Conservation (phyloP, 2,329 filamentous ascomycete genomes). For the Xylaria polymorpha region DNA sequence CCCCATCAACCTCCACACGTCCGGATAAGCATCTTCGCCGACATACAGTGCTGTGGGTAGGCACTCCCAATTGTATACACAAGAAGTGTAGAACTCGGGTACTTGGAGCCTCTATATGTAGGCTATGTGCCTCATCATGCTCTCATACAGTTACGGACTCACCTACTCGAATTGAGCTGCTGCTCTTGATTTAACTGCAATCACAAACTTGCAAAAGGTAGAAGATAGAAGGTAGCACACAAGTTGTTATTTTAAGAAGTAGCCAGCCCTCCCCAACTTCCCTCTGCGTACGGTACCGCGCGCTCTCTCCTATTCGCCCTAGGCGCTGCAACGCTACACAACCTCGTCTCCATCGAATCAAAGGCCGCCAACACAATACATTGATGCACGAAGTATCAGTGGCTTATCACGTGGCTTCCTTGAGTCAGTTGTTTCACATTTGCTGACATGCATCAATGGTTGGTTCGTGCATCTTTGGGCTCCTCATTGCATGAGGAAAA, state of each 20-base stretch:
- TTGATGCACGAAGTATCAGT: constrained; percentile 41
- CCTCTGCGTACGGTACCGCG: constrained; percentile 3
- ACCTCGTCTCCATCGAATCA: constrained; percentile 32
- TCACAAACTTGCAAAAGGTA: not conserved
- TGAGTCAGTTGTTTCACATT: constrained; percentile 47
- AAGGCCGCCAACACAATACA: constrained; percentile 34
- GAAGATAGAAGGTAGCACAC: constrained; percentile 2
- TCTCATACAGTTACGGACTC: not conserved
- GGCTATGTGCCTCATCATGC: not conserved
- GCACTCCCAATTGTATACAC: not conserved
- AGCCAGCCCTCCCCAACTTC: not conserved
- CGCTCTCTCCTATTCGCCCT: constrained; percentile 17
- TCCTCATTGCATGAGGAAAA: constrained; percentile 31
- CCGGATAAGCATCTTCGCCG: not conserved
- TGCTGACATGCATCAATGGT: constrained; percentile 45
- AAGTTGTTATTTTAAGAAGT: constrained; percentile 24
- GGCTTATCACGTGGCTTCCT: constrained; percentile 45
- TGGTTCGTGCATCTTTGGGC: constrained; percentile 32
- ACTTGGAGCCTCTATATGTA: not conserved
- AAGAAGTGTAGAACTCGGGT: not conserved
- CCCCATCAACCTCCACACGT: not conserved
- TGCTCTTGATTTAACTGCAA: not conserved
- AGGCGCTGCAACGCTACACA: constrained; percentile 27
- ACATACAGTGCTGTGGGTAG: too few relatives aligned
- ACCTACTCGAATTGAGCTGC: not conserved